Conservation (phyloP, 2,329 filamentous ascomycete genomes). For the Ascochyta clinopodiicola region DNA sequence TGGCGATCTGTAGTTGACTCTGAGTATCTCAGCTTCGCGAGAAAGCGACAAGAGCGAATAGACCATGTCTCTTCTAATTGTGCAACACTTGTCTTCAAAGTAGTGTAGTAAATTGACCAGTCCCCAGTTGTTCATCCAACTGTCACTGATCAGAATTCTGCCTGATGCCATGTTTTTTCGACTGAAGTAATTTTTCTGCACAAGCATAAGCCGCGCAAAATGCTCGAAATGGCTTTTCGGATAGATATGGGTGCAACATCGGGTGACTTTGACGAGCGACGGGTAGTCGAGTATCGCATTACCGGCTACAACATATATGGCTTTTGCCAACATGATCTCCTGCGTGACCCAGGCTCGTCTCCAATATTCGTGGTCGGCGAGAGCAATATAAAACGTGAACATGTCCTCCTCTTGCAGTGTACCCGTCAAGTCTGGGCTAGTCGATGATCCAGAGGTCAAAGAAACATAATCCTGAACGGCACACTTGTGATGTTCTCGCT, state of each 20-base stretch:
- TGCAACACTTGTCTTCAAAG: conserved; percentile 1
- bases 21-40: not conserved
- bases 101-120: not conserved
- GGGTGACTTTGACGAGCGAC: not conserved
- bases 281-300: not conserved
- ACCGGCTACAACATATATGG: not conserved
- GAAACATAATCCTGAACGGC: not conserved
- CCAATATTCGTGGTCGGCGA: not conserved
- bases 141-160: not conserved
- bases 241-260: not conserved
- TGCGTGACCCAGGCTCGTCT: not conserved
- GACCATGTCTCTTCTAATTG: not conserved
- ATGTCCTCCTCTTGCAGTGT: not conserved
- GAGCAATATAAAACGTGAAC: not conserved
- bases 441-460: not conserved
- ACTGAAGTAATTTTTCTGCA: not conserved
- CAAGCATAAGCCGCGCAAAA: not conserved
- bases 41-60: not conserved
- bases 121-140: not conserved
- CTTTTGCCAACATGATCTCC: conserved; percentile 4
- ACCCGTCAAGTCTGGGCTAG: too few relatives aligned
- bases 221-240: not conserved
- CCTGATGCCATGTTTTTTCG: not conserved
- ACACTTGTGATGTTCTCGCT: not conserved
- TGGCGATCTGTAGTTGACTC: not conserved